Evolutionary conservation across 345 rosid species (phyloP), one percentile per base, ranked within the genome.

Genomic region (Isatis tinctoria): DNA sequence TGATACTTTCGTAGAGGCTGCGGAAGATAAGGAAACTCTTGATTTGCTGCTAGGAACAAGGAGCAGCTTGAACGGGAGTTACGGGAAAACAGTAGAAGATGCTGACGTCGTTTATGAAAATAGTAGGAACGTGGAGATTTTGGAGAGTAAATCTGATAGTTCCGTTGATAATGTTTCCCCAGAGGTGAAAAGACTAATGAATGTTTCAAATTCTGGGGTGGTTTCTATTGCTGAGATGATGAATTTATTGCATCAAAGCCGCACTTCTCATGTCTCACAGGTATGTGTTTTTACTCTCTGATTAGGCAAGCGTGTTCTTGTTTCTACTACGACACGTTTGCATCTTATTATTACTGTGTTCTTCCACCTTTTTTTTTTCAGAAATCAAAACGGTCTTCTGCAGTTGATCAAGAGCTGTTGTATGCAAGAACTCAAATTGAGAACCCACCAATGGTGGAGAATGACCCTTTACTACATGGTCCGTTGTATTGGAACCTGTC

Each of bases 401-500:
- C 74, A 16, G 92, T 77, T 70, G 96, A 90, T 67, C 79, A 69
- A 54, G 87, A 90, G 74, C 81, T 94, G 11, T 30, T 80, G 24
- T 22, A 63, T 72, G 90, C 87, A 39, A 88, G 88, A 87, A 77
- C 74, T 9, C 89, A 86, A 79, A 90, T 94, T 26, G 84, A 83
- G 81, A 88, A 81, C 79, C 84, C 96, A 30, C 88, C 88, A 2
- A 62, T 80, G 33, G 17, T 79, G 57, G 64, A 82, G 74, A 78
- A 80, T 52, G 85, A 90, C 80, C 79, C 69, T 10, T 60, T 36
- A 57, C 89, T 94, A 41, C 86, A 87, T 45, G 82, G 86, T 69
- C 87, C 95, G 83, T 78, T 91, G 64, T 94, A 80, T 80, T 81
- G 85, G 68, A 94, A 90, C 53, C 63, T 87, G 51, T 91, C 97